These are phyloP conservation scores for Fagopyrum homotropicum DNA, from an alignment of 148 eudicot species.

Conservation along the genomic window DNA sequence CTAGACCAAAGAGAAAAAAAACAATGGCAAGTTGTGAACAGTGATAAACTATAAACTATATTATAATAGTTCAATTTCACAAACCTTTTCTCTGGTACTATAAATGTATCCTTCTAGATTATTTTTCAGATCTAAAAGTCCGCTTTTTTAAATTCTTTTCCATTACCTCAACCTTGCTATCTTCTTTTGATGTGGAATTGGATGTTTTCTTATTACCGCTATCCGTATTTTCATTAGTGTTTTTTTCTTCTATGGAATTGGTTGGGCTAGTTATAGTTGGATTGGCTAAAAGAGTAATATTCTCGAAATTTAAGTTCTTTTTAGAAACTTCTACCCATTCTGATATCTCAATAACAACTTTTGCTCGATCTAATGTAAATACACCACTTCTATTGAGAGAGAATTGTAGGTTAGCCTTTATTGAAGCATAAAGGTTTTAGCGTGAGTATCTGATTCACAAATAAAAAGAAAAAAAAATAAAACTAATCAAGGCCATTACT, in stretches of 20 bases:
- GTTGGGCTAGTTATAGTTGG: conserved; percentile 29
- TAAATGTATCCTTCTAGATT: conserved; percentile 85
- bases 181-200: conserved; percentile 39
- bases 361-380: conserved; percentile 78
- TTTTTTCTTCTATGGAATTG: conserved; percentile 44
- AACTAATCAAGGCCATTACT: background rate
- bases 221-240: conserved; percentile 28
- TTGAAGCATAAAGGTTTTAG: conserved; percentile 79
- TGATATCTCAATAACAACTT: conserved; percentile 82
- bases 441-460: conserved; percentile 54
- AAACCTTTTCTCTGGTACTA: conserved; percentile 78
- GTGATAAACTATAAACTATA: background rate
- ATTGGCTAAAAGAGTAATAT: conserved; percentile 39
- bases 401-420: conserved; percentile 91
- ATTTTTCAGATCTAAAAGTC: conserved; percentile 82
- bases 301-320: conserved; percentile 65
- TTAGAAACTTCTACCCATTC: conserved; percentile 97
- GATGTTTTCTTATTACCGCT: conserved; percentile 29
- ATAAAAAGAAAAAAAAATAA: background rate
- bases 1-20: background rate
- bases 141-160: conserved; percentile 90
- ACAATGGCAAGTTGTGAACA: background rate
- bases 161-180: conserved; percentile 33
- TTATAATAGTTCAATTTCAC: background rate
- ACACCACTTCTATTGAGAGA: conserved; percentile 87